Evolutionary conservation across 257 asterid species (phyloP), one percentile per base, ranked within the genome.

Genomic region (Scutellaria galericulata): DNA sequence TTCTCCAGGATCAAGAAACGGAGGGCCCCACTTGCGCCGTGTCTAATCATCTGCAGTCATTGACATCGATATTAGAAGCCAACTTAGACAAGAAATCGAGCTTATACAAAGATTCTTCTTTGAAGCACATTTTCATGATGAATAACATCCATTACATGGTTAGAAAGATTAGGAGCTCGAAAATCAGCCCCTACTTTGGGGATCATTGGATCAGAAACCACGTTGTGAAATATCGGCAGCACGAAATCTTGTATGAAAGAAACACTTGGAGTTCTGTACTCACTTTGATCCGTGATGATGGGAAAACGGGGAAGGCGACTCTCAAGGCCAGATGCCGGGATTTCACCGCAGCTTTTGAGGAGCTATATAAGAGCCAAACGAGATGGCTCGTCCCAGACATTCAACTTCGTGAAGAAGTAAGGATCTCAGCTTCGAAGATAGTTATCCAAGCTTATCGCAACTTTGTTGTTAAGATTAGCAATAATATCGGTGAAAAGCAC

Each of bases 111-210:
- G 84, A 87, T 31, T 24, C 6, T 39, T 61, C 89, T 4, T 74
- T 88, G 77, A 85, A 78, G 81, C 90, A 88, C 18, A 68, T 88
- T 45, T 86, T 88, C 45, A 57, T 90, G 89, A 88, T 88, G 93
- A 90, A 90, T 66, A 90, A 88, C 71, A 80, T 87, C 52, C 96
- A 88, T 74, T 90, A 90, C 86, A 90, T 88, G 84, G 96, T 85
- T 59, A 69, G 55, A 24, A 88, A 85, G 80, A 81, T 88, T 55
- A 71, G 71, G 67, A 64, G 78, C 31, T 88, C 96, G 0, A 68
- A 77, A 59, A 68, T 87, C 27, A 53, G 86, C 47, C 68, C 69
- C 3, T 85, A 80, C 60, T 87, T 88, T 8, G 96, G 90, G 22
- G 90, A 87, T 57, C 86, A 87, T 12, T 90, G 96, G 97, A 77